Base-by-base conservation (phyloP, 176 grass and related monocot species). In the Themeda triandra region DNA sequence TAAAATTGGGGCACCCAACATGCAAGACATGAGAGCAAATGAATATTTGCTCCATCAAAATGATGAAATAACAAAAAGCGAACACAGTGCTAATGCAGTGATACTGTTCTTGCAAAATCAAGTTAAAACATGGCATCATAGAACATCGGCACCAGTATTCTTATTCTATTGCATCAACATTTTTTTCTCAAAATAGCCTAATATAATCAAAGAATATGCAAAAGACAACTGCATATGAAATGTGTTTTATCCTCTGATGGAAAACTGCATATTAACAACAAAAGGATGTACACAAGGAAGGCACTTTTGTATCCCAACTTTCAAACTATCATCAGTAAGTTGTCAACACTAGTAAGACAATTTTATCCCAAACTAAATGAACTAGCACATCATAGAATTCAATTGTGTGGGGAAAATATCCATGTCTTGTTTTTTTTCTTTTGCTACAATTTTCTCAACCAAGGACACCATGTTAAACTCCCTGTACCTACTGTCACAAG, bases 291-390 rank as follows among this genome's bases (percentile, higher is more conserved):
- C 40, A 41, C 41, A 63, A 63, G 24, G 39, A 76, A 13, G 77
- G 15, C 41, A 32, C 13, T 53, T 69, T 65, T 14, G 80, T 18
- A 24, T 40, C 39, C 32, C 40, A 33, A 33, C 4, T 33, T 2
- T 51, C n/a, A 67, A 67, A 80, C 41, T 21, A 80, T 48, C 28
- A 12, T 6, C 3, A 51, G 71, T 36, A 76, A 76, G 30, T 53
- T 66, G 41, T 6, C 45, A 41, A 27, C 11, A 69, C 10, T 29
- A 75, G 8, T 60, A 81, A 46, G 28, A n/a, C 49, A 30, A 10
- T 81, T 63, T 54, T 82, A 77, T 25, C 28, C 36, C 19, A 69
- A 48, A 82, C 9, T 3, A 44, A 73, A 74, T 13, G 62, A 88
- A 33, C 49, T 63, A 18, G 39, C 30, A 85, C 49, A 63, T 29